A percentile compares a stretch with the other conserved stretches of the same genome.
Evolutionary conservation across 192 early-diverging fungal genomes (phyloP).

Genomic region (Chytriomyces hyalinus): DNA sequence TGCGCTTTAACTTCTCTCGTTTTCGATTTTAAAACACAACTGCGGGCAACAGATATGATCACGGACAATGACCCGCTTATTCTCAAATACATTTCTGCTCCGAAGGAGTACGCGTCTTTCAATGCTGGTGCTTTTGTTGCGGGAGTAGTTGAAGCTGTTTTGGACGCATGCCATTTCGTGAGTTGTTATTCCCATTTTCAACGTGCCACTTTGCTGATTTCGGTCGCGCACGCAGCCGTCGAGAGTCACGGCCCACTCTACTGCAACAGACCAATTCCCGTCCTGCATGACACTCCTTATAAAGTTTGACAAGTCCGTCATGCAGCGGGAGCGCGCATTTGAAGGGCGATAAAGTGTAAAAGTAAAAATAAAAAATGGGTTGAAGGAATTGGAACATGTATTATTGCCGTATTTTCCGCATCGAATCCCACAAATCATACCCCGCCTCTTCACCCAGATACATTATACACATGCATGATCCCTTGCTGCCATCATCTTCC

Average conservation of each 20-base stretch:
- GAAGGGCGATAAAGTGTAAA: conserved; percentile 29
- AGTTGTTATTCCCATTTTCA: conserved; percentile 35
- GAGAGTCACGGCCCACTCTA: conserved; percentile 90
- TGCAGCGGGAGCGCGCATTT: conserved; percentile 42
- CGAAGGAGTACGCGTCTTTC: conserved; percentile 89
- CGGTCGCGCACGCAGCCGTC: conserved; percentile 60
- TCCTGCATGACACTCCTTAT: conserved; percentile 93
- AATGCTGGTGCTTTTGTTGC: conserved; percentile 95
- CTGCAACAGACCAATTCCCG: conserved; percentile 85
- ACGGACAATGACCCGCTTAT: conserved; percentile 96
- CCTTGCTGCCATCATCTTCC: no score
- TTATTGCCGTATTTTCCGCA: no score
- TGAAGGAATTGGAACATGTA: not conserved
- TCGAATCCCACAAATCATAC: no score
- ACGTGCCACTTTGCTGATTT: not conserved
- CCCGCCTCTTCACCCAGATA: no score
- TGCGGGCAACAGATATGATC: conserved; percentile 83
- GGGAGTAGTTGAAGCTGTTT: conserved; percentile 93
- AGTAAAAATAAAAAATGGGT: not conserved
- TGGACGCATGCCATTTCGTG: conserved; percentile 91
- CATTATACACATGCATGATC: no score
- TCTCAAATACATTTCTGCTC: conserved; percentile 90
- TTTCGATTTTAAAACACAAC: not conserved
- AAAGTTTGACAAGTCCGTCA: conserved; percentile 79
- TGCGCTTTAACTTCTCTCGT: conserved; percentile 21